Percentiles rank a stretch among this genome's conserved stretches.
Evolutionary conservation across 1,139 yeast species (phyloP).

Genomic region (Taiozyma onychis): DNA sequence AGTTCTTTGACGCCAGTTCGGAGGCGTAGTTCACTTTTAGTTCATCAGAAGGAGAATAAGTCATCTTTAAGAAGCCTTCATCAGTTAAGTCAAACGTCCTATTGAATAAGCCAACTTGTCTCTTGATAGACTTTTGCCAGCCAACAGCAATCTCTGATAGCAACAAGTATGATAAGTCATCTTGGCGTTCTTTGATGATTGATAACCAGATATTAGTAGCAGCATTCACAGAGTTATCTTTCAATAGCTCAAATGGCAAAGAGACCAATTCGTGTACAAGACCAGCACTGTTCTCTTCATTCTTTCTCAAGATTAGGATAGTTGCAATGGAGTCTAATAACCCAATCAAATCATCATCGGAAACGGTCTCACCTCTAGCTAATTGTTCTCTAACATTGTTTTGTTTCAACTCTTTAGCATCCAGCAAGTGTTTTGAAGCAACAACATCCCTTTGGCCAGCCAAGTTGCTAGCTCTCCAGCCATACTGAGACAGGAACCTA

Average conservation of each 20-base stretch:
- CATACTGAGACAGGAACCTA: slow-evolving; percentile 69
- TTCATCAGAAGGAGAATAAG: slow-evolving; percentile 81
- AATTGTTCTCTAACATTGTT: slow-evolving; percentile 19
- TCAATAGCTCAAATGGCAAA: slow-evolving; percentile 66
- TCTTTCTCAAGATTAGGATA: slow-evolving; percentile 40
- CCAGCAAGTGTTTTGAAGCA: slow-evolving; percentile 7
- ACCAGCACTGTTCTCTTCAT: slow-evolving; percentile 39
- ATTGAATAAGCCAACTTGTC: slow-evolving; percentile 61
- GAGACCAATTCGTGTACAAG: slow-evolving; percentile 54
- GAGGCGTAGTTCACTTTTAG: slow-evolving; percentile 51
- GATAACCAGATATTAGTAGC: slow-evolving; percentile 81
- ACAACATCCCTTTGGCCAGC: slow-evolving; percentile 25
- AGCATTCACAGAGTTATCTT: slow-evolving; percentile 53
- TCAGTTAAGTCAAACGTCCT: slow-evolving; percentile 49
- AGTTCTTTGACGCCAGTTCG: slow-evolving; percentile 38
- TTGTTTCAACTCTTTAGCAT: slow-evolving; percentile 19
- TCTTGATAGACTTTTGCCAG: slow-evolving; percentile 65
- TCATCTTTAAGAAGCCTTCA: slow-evolving; percentile 75
- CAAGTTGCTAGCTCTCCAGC: slow-evolving; percentile 56
- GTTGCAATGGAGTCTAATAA: slow-evolving; percentile 43
- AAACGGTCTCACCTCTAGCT: slow-evolving; percentile 16
- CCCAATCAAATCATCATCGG: slow-evolving; percentile 32
- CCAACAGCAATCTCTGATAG: slow-evolving; percentile 55
- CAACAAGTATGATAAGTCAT: slow-evolving; percentile 50
- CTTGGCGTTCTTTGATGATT: slow-evolving; percentile 62